phyloP scores from a whole-genome alignment of 306 rosid species.

The Vigna trinervia region DNA sequence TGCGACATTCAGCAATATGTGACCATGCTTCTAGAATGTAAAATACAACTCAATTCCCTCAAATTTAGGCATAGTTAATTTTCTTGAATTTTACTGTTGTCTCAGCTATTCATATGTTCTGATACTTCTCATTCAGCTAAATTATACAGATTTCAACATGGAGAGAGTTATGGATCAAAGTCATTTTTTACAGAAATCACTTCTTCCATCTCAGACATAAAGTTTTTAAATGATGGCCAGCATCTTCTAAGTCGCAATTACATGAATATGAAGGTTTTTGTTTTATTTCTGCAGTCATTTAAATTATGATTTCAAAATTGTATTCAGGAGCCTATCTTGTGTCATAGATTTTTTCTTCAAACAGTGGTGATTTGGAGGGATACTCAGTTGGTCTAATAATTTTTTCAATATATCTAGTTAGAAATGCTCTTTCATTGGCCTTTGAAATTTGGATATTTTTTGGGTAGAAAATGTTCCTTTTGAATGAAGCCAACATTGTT shows the following conservation, averaged over 20 bases:
- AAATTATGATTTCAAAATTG: neutral
- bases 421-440: neutral
- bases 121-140: conserved; percentile 46
- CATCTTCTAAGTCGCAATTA: conserved; percentile 72
- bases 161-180: conserved; percentile 52
- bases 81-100: conserved; percentile 22
- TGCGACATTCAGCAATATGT: conserved; percentile 74
- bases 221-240: conserved; percentile 65
- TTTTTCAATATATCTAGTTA: conserved; percentile 14
- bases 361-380: neutral
- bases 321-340: conserved; percentile 27
- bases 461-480: conserved; percentile 3
- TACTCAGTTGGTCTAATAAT: neutral
- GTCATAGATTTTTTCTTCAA: neutral
- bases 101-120: conserved; percentile 21
- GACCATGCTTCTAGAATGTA: conserved; percentile 67
- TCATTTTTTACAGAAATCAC: conserved; percentile 66
- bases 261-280: conserved; percentile 69
- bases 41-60: conserved; percentile 41
- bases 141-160: conserved; percentile 63
- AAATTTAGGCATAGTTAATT: neutral
- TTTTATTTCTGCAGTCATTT: conserved; percentile 13
- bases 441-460: neutral
- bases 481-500: conserved; percentile 8
- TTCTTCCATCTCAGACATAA: conserved; percentile 67